phyloP scores from a whole-genome alignment of 2,329 filamentous ascomycete genomes.

The Monilinia aucupariae region DNA sequence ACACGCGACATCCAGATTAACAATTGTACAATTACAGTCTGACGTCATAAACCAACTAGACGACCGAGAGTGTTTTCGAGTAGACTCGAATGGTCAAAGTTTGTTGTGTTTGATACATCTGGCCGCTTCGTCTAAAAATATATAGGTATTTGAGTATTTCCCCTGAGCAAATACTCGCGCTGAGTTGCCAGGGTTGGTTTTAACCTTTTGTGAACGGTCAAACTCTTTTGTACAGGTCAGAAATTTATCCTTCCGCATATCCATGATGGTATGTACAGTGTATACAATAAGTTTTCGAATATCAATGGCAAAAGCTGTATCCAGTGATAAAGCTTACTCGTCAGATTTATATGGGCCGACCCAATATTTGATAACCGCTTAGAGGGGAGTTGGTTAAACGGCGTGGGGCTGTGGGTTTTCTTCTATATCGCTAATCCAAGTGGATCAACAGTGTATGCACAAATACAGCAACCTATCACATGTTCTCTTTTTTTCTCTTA shows the following conservation, averaged over 20 bases:
- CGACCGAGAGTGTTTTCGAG: slow-evolving; percentile 9
- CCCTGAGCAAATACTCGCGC: too few species aligned
- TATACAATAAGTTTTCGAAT: too few species aligned
- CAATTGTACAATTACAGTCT: slow-evolving; percentile 3
- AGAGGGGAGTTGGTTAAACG: too few species aligned
- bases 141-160: neutral
- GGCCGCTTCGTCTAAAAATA: rapidly evolving
- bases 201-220: too few species aligned
- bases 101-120: slow-evolving; percentile 3
- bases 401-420: neutral
- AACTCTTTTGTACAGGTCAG: too few species aligned
- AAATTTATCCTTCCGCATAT: too few species aligned
- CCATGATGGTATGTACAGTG: too few species aligned
- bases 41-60: slow-evolving; percentile 15
- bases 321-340: too few species aligned
- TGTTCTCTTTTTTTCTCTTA: neutral
- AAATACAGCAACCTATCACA: neutral
- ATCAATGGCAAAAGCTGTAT: too few species aligned
- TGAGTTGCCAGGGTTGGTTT: too few species aligned
- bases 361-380: too few species aligned
- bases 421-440: neutral
- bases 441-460: neutral
- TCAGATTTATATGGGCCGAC: too few species aligned
- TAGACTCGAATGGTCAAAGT: slow-evolving; percentile 3
- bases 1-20: slow-evolving; percentile 11